Conservation (phyloP, 75 land plant species). For the Larix kaempferi region DNA sequence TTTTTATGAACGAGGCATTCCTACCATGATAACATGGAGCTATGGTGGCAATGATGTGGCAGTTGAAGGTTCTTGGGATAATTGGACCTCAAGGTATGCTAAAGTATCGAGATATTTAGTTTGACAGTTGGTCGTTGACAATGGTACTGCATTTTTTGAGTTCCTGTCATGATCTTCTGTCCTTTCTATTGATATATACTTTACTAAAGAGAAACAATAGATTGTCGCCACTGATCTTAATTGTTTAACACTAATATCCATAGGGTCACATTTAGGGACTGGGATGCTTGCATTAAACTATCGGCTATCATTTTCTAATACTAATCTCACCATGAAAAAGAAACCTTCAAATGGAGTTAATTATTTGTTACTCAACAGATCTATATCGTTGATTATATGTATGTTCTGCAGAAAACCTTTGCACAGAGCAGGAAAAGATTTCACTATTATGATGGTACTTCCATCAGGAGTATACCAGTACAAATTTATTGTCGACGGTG, state of each 20-base stretch:
- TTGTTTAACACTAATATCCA: neutral
- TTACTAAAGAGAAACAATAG: neutral
- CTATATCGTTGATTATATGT: neutral
- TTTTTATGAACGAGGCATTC: conserved; percentile 43
- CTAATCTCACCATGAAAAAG: neutral
- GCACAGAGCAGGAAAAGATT: conserved; percentile 78
- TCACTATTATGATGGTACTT: conserved; percentile 62
- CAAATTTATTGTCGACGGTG: conserved; percentile 83
- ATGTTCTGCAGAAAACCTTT: conserved; percentile 49
- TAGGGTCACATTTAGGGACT: neutral
- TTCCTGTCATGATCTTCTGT: neutral
- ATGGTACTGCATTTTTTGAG: neutral
- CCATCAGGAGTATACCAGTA: conserved; percentile 87
- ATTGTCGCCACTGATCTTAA: neutral
- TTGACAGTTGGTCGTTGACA: neutral
- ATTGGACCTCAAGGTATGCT: conserved; percentile 77
- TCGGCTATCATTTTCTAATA: neutral
- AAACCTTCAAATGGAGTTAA: neutral
- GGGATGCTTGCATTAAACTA: neutral
- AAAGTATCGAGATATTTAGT: neutral
- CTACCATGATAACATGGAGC: conserved; percentile 78
- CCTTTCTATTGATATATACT: neutral
- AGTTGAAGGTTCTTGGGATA: conserved; percentile 95
- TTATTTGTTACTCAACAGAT: neutral
- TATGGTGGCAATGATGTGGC: conserved; percentile 77